phyloP scores from a whole-genome alignment of 192 early-diverging fungal genomes.

The Blastocladiella britannica region DNA sequence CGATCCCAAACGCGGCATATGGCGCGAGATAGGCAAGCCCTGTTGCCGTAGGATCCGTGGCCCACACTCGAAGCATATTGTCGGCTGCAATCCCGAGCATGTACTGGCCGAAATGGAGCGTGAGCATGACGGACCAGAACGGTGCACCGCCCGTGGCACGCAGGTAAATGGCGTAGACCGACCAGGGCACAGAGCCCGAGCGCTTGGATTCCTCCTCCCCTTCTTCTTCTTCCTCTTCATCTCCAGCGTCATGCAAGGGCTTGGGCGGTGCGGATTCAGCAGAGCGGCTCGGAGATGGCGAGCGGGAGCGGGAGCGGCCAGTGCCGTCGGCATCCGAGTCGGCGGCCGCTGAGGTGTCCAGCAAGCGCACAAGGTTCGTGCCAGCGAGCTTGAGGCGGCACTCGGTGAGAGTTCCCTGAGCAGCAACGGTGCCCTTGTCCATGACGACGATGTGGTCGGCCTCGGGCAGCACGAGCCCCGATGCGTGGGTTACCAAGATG shows the following conservation, averaged over 20 bases:
- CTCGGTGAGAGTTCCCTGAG: constrained; percentile 22
- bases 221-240: constrained; percentile 6
- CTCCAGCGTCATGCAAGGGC: constrained; percentile 11
- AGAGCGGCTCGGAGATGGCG: too few relatives aligned
- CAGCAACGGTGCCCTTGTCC: constrained; percentile 32
- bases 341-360: too few relatives aligned
- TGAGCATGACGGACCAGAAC: constrained; percentile 36
- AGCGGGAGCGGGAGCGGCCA: too few relatives aligned
- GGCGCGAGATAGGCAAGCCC: constrained; percentile 31
- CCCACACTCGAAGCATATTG: constrained; percentile 48
- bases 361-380: too few relatives aligned
- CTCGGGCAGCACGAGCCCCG: constrained; percentile 33
- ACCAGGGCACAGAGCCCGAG: constrained; percentile 48
- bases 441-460: constrained; percentile 38
- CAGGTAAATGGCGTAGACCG: constrained; percentile 62
- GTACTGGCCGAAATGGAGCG: constrained; percentile 21
- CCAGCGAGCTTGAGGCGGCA: too few relatives aligned
- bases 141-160: constrained; percentile 35
- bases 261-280: too few relatives aligned
- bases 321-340: too few relatives aligned
- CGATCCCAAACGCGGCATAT: constrained; percentile 39
- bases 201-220: constrained; percentile 45
- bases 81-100: constrained; percentile 22
- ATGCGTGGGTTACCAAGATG: constrained; percentile 77
- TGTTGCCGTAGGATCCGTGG: constrained; percentile 10